Base-by-base conservation (phyloP, 2,329 filamentous ascomycete genomes). In the Beauveria brongniartii region DNA sequence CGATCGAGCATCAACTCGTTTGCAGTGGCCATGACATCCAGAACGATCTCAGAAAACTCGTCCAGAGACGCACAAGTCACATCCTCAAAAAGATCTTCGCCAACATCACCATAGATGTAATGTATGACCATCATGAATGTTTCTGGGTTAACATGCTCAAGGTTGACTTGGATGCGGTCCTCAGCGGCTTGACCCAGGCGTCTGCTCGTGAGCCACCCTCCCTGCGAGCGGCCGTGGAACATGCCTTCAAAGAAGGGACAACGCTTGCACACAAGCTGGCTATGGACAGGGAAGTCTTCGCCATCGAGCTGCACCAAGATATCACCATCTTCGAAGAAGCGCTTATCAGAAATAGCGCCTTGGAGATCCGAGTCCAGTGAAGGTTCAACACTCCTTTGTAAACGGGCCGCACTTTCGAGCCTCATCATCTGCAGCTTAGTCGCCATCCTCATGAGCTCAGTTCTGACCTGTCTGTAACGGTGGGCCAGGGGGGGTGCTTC, bases 1-100 rank as follows among this genome's bases (percentile, higher is more conserved):
- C 92, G 83, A 70, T 97, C 92, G 52, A 99, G 82, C 92, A 99
- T 97, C 61, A 99, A 77, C 73, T 99, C 93, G 70, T 99, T 94
- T 14, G 92, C 91, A 57, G 91, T 88, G 61, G 86, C 86, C 82
- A 97, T 88, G 50, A 97, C 90, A 67, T 96, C 92, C 75, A 97
- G 82, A 9, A 97, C 82, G n/a, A 94, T 78, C 67, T 97, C 92
- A 5, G 92, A 85, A 64, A 96, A 92, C 51, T 92, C 88, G 65
- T 97, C 92, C 6, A 96, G 74, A 63, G 87, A 86, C 18, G 83
- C 77, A 41, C 84, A 82, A 18, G 88, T 82, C 5, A 94, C 82
- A 37, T 88, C 80, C 65, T 96, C 85, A 68, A 99, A 97, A 1
- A 97, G 77, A 62, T 92, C 88, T 24, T 85, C 80, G 0, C 91